Percentiles rank a stretch among this genome's conserved stretches.
Conservation (phyloP, 208 protist species). For the Crithidia bombi region DNA sequence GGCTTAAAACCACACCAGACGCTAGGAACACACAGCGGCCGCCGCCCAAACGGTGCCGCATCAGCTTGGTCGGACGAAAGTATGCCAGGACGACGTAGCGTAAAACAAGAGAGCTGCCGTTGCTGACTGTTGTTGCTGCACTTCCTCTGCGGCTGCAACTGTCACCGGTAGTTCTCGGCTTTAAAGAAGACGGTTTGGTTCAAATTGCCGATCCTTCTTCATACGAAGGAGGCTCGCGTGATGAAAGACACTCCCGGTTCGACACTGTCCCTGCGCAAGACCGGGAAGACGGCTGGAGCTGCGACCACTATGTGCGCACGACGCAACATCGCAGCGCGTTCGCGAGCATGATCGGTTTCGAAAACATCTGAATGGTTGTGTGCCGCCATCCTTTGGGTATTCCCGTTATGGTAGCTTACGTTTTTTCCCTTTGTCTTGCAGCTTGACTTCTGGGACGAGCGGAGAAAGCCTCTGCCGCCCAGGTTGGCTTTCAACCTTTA, state of each 20-base stretch:
- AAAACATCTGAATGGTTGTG: background rate
- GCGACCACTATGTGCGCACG: background rate
- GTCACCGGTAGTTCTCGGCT: constrained; percentile 3
- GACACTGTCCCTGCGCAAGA: constrained; percentile 40
- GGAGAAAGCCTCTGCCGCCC: constrained; percentile 4
- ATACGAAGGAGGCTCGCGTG: constrained; percentile 33
- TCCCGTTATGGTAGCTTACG: too few relatives aligned
- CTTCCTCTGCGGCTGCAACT: too few relatives aligned
- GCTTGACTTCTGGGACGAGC: background rate
- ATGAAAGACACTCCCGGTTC: constrained; percentile 32
- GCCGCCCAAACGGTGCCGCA: constrained; percentile 3
- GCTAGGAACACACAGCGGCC: constrained; percentile 20
- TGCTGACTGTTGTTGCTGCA: background rate
- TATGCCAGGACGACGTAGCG: background rate
- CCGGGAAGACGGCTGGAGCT: constrained; percentile 37
- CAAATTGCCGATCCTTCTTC: constrained; percentile 37
- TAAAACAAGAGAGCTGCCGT: background rate
- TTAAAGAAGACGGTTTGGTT: constrained; percentile 36
- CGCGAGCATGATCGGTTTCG: background rate
- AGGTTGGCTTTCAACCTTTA: too few relatives aligned
- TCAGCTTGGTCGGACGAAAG: background rate
- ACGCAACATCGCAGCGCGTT: constrained; percentile 1
- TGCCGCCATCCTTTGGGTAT: background rate
- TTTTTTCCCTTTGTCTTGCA: background rate
- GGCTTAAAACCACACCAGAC: background rate